Evolutionary conservation across 2,329 filamentous ascomycete genomes (phyloP), one percentile per base, ranked within the genome.

Genomic region (Beauveria brongniartii): DNA sequence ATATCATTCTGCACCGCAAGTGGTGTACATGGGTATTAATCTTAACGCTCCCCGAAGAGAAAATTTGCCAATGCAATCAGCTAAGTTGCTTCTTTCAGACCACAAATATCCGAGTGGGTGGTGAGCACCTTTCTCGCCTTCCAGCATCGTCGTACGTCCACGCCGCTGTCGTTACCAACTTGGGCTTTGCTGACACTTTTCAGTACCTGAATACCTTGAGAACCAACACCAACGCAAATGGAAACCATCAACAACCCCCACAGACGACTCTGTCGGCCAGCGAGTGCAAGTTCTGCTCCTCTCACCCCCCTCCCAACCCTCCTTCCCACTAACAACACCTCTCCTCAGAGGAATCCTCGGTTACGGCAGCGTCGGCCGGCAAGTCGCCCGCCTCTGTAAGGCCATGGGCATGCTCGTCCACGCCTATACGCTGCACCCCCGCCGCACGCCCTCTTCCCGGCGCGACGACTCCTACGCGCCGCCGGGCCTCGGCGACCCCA

Each of bases 361-460:
- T 8, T 84, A 84, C 63, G 81, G 81, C 16, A 75, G 73, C 58
- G 83, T 84, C 58, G 81, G 81, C 9, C 75, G 81, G 0, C 81
- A 84, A 62, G 75, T 74, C 5, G 82, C 80, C 3, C 77, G 80
- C 9, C 79, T 90, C 3, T 82, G 82, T 12, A 78, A 78, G 16
- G 86, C 87, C 2, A 72, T 91, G 67, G 90, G 89, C 20, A 87
- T 90, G 81, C 78, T 84, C 30, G 82, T 93, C 0, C 78, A 91
- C 69, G 90, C 89, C 1, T 92, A 89, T 75, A 93, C 89, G 0
- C 85, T 89, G 0, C 83, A 83, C 28, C 82, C 87, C 1, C 85
- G 87, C n/a, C 71, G 77, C 9, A 91, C 88, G 0, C 81, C 85
- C 0, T 85, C 86, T 59, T 87, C 85, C 1, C 82, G 81, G 50